Conservation (phyloP, 208 protist genomes). For the Willaertia magna region DNA sequence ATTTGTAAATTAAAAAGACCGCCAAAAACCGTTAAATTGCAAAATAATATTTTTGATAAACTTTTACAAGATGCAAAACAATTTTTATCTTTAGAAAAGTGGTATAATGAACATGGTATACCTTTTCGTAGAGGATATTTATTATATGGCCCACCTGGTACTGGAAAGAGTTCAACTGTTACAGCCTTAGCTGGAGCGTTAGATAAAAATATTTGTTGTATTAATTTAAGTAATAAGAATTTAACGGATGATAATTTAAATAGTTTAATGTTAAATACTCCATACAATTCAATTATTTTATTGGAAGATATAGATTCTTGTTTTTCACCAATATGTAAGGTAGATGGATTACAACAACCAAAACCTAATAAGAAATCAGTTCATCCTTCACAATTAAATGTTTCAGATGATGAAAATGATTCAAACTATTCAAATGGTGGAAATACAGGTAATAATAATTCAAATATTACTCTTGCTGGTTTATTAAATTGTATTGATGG, state of each 20-base stretch:
- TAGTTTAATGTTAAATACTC: constrained; percentile 47
- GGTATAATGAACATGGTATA: constrained; percentile 1
- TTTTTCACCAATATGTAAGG: neutral
- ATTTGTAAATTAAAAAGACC: neutral
- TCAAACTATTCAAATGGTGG: neutral
- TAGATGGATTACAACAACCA: neutral
- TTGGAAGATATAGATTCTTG: constrained; percentile 81
- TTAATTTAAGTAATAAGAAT: constrained; percentile 65
- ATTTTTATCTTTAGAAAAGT: neutral
- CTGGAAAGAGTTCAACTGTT: constrained; percentile 85
- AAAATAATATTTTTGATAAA: neutral
- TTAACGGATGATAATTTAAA: constrained; percentile 70
- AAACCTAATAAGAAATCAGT: too few species aligned
- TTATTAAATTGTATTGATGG: constrained; percentile 89
- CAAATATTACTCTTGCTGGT: constrained; percentile 63
- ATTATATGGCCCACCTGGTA: constrained; percentile 36
- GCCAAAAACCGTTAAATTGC: neutral
- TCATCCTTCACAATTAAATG: constrained; percentile 53
- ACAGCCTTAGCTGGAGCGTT: constrained; percentile 76
- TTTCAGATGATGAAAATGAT: neutral
- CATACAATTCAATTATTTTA: constrained; percentile 68
- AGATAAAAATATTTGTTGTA: constrained; percentile 72
- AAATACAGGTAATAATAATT: neutral
- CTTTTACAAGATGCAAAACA: neutral
- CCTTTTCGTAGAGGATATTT: constrained; percentile 26